A percentile compares a stretch with the other conserved stretches of the same genome.
Conservation (phyloP, 495 filamentous ascomycete species). For the Talaromyces nanjingensis region DNA sequence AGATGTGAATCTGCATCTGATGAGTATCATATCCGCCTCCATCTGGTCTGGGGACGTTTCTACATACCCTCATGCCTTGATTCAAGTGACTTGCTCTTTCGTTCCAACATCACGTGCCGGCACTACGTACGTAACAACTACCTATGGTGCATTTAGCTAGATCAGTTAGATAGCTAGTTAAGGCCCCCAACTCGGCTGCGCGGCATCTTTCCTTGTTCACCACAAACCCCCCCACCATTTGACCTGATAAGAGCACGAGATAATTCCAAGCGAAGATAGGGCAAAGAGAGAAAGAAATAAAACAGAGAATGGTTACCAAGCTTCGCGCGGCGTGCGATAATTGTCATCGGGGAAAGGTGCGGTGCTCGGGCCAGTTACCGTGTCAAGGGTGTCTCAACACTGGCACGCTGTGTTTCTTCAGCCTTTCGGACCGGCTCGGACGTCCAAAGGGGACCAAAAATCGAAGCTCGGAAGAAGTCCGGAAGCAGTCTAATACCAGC, state of each 20-base stretch:
- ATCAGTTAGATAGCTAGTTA: background rate
- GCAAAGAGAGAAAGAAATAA: background rate
- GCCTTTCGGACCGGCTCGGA: constrained; percentile 19
- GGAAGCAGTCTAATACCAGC: background rate
- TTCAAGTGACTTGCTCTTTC: background rate
- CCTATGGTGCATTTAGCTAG: background rate
- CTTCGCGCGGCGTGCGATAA: constrained; percentile 21
- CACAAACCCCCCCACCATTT: background rate
- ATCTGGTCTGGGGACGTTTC: background rate
- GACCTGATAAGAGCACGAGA: background rate
- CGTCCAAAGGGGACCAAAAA: constrained; percentile 24
- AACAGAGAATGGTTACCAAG: background rate
- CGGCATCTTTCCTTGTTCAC: background rate
- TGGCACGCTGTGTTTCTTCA: constrained; percentile 15
- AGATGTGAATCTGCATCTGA: background rate
- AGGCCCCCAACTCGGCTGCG: background rate
- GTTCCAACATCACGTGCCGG: background rate
- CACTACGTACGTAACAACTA: background rate
- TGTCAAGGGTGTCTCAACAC: constrained; percentile 17
- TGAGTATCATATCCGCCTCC: background rate
- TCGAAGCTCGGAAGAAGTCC: background rate
- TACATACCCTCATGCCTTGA: background rate
- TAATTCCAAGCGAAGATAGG: background rate
- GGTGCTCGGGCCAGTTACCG: constrained; percentile 17
- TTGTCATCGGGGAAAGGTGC: constrained; percentile 20